phyloP scores from a whole-genome alignment of 2,329 filamentous ascomycete species.

The Xylariaceae sp. region DNA sequence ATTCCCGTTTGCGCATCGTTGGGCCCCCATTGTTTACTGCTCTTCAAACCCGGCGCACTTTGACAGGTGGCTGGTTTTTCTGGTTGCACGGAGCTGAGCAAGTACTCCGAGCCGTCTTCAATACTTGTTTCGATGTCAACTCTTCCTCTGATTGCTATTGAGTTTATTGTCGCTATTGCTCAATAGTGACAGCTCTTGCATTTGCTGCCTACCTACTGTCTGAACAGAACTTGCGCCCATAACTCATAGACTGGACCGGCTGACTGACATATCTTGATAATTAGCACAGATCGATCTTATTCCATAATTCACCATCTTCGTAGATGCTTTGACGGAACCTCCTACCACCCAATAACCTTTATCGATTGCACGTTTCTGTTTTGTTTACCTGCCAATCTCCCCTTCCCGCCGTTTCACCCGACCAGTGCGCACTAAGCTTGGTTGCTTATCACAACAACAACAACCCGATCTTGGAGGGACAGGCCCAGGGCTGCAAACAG shows the following conservation, averaged over 20 bases:
- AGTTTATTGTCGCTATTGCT: slow-evolving; percentile 20
- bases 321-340: slow-evolving; percentile 12
- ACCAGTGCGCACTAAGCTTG: slow-evolving; percentile 7
- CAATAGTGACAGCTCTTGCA: slow-evolving; percentile 3
- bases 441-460: not conserved
- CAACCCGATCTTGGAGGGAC: slow-evolving; percentile 11
- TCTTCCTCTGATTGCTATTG: not conserved
- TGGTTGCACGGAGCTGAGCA: slow-evolving; percentile 23
- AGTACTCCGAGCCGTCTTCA: slow-evolving; percentile 13
- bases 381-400: slow-evolving; percentile 1
- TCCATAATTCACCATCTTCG: slow-evolving; percentile 7
- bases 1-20: slow-evolving; percentile 25
- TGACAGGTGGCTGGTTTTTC: slow-evolving; percentile 14
- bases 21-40: slow-evolving; percentile 25
- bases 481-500: slow-evolving; percentile 20
- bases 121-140: slow-evolving; percentile 3
- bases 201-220: slow-evolving; percentile 2
- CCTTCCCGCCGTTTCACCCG: slow-evolving; percentile 3
- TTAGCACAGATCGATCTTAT: slow-evolving; percentile 8
- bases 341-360: slow-evolving; percentile 6
- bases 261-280: slow-evolving; percentile 18
- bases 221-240: not conserved
- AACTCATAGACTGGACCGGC: not conserved
- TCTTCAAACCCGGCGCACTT: slow-evolving; percentile 33
- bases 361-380: slow-evolving; percentile 13